phyloP scores from a whole-genome alignment of 305 asterid genomes.

The Solanum hybrid region DNA sequence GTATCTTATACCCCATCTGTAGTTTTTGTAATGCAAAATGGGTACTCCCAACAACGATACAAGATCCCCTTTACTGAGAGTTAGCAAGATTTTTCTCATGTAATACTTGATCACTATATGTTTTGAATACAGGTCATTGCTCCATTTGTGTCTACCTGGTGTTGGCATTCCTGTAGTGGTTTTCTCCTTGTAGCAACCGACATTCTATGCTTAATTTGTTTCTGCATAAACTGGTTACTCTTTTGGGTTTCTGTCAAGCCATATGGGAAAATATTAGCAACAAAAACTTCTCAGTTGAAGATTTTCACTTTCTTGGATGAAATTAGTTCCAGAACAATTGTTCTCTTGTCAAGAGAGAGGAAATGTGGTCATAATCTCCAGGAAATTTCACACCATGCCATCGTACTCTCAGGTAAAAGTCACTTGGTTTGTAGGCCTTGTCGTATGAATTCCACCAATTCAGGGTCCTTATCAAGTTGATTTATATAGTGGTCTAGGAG shows the following conservation, averaged over 20 bases:
- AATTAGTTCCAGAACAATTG: conserved; percentile 49
- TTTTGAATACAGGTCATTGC: background rate
- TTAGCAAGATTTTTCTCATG: background rate
- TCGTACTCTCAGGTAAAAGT: background rate
- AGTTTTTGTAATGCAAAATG: background rate
- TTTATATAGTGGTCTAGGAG: background rate
- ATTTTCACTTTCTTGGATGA: conserved; percentile 48
- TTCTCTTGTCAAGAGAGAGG: too few relatives aligned
- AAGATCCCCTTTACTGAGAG: background rate
- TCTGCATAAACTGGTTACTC: background rate
- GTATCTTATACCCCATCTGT: background rate
- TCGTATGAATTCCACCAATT: background rate
- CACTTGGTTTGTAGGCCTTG: background rate
- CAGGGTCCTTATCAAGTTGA: background rate
- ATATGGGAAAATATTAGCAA: conserved; percentile 73
- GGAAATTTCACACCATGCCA: background rate
- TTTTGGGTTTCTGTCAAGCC: conserved; percentile 15
- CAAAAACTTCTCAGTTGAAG: conserved; percentile 72
- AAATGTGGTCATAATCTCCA: too few relatives aligned
- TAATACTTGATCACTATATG: background rate
- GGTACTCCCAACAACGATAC: background rate
- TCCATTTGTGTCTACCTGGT: background rate
- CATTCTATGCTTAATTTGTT: background rate
- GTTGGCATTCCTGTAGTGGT: background rate
- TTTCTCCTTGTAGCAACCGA: background rate